Evolutionary conservation across 139 green algal genomes (phyloP).

Genomic region (Microglena sp.): DNA sequence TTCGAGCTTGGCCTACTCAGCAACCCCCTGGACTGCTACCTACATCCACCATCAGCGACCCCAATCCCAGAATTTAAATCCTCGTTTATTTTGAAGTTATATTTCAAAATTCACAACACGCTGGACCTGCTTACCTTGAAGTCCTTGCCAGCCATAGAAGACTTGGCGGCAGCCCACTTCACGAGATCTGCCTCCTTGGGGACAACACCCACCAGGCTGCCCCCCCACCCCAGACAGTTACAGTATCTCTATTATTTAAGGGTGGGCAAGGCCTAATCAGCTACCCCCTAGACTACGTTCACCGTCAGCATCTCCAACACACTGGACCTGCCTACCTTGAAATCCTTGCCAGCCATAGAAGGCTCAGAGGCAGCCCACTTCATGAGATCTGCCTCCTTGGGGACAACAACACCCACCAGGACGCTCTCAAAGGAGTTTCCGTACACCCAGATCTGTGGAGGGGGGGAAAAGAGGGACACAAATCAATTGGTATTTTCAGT

Average conservation of each 20-base stretch:
- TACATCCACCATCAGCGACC: too few relatives aligned
- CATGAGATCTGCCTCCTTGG: constrained; percentile 43
- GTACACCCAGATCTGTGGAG: constrained; percentile 62
- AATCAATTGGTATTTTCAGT: not conserved
- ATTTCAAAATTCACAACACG: not conserved
- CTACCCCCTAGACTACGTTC: not conserved
- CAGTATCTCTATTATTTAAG: not conserved
- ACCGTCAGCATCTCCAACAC: not conserved
- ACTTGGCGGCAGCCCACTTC: constrained; percentile 47
- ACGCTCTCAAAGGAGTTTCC: constrained; percentile 56
- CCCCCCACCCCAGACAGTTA: not conserved
- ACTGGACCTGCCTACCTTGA: constrained; percentile 10
- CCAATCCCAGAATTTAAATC: too few relatives aligned
- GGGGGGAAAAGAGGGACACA: not conserved
- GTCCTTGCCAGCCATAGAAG: too few relatives aligned
- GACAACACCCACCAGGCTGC: constrained; percentile 75
- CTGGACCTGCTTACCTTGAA: constrained; percentile 10
- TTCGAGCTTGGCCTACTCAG: not conserved
- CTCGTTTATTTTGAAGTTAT: too few relatives aligned
- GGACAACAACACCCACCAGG: constrained; percentile 84
- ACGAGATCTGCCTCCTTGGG: constrained; percentile 48
- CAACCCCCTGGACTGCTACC: not conserved
- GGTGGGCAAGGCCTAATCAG: not conserved
- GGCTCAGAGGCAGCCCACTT: constrained; percentile 48
- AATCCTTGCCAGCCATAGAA: constrained; percentile 27